These are phyloP conservation scores for Picea engelmannii DNA, from an alignment of 83 land plant genomes.

Conservation along the genomic window DNA sequence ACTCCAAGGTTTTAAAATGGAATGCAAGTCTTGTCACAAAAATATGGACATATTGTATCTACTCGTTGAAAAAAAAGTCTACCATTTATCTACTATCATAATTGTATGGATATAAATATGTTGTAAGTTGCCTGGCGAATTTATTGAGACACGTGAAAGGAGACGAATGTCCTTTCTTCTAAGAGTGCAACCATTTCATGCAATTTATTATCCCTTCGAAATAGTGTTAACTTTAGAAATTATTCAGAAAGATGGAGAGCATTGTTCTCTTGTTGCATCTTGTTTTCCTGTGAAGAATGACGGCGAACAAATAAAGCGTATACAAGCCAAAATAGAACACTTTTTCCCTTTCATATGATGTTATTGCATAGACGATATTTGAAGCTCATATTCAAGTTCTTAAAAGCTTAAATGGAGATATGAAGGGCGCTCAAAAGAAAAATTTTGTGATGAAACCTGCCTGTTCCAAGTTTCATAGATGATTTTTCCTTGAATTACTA, in stretches of 20 bases:
- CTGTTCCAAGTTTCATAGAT: constrained; percentile 96
- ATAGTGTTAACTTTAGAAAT: constrained; percentile 91
- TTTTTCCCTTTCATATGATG: constrained; percentile 88
- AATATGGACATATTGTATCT: no score
- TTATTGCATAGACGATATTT: constrained; percentile 81
- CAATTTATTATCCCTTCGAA: constrained; percentile 96
- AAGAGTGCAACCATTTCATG: constrained; percentile 99
- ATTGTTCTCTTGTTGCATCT: constrained; percentile 84
- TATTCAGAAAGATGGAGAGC: constrained; percentile 94
- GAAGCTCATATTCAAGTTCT: constrained; percentile 88
- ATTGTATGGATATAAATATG: no score
- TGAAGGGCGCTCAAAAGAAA: constrained; percentile 99
- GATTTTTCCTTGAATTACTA: constrained; percentile 98
- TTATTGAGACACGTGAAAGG: constrained; percentile 62
- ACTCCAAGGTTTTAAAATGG: no score
- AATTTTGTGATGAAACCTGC: constrained; percentile 99
- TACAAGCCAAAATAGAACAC: constrained; percentile 85
- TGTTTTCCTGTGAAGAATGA: constrained; percentile 87
- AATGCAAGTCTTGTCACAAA: no score
- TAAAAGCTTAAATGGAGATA: constrained; percentile 92
- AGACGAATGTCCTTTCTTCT: constrained; percentile 85
- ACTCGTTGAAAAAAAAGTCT: no score
- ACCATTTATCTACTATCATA: no score
- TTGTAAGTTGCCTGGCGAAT: no score
- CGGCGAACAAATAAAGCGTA: constrained; percentile 91